phyloP scores from a whole-genome alignment of 2,329 filamentous ascomycete genomes.

The Podosphaera fusca region DNA sequence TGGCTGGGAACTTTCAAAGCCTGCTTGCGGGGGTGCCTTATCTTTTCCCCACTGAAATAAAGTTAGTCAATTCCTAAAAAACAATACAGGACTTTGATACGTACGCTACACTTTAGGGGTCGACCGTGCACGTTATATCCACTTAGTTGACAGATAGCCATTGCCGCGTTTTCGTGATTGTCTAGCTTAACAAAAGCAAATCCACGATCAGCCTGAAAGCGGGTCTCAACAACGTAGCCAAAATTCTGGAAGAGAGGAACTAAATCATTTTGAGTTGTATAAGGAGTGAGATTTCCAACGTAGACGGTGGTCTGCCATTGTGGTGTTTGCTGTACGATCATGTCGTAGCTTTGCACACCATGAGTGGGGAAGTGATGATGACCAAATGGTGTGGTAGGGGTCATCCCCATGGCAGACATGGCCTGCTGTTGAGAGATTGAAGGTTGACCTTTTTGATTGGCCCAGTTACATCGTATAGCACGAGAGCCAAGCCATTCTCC shows the following conservation, averaged over 20 bases:
- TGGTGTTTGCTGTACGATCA: conserved; percentile 85
- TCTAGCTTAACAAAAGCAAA: conserved; percentile 99
- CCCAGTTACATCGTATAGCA: conserved; percentile 98
- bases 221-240: conserved; percentile 87
- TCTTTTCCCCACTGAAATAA: conserved; percentile 82
- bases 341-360: conserved; percentile 90
- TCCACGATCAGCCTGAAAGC: conserved; percentile 91
- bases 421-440: conserved; percentile 95
- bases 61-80: conserved; percentile 14
- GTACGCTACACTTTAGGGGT: conserved; percentile 93
- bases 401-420: conserved; percentile 95
- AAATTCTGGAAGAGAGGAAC: conserved; percentile 99
- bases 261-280: conserved; percentile 88
- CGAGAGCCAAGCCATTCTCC: conserved; percentile 97
- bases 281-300: conserved; percentile 90
- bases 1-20: conserved; percentile 59
- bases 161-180: conserved; percentile 87
- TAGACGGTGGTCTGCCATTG: conserved; percentile 98
- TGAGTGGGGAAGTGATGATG: conserved; percentile 97
- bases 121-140: conserved; percentile 96
- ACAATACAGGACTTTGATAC: conserved; percentile 20
- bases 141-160: conserved; percentile 94
- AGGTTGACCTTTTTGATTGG: conserved; percentile 98
- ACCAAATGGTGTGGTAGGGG: conserved; percentile 83
- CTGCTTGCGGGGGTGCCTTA: conserved; percentile 58